A percentile compares a stretch with the other conserved stretches of the same genome.
These are phyloP conservation scores for Saccharomyces kudriavzevii DNA, from an alignment of 805 yeast genomes.

Conservation along the genomic window DNA sequence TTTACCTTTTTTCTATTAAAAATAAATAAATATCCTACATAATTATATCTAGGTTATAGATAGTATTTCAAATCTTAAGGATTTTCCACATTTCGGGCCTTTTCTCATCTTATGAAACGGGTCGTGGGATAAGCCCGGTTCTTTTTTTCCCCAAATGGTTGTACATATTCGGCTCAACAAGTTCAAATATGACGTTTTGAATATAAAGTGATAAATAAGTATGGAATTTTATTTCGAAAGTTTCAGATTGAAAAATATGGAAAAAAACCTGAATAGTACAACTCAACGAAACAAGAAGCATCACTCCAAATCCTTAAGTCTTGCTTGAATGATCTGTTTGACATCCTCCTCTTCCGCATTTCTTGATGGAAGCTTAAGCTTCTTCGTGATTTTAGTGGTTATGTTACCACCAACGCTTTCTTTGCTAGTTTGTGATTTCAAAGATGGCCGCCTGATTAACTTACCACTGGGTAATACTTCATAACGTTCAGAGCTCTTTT, in stretches of 20 bases:
- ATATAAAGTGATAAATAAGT: background rate
- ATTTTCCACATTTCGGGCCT: background rate
- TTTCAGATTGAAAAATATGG: background rate
- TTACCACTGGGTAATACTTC: slow-evolving; percentile 74
- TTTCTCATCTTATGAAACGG: background rate
- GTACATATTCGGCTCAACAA: background rate
- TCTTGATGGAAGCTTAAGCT: slow-evolving; percentile 28
- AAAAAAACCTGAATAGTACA: background rate
- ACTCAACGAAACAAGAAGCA: background rate
- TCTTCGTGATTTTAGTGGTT: slow-evolving; percentile 23
- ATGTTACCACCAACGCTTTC: slow-evolving; percentile 1
- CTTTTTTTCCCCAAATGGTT: background rate
- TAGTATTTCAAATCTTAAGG: background rate
- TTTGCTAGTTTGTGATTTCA: slow-evolving; percentile 6
- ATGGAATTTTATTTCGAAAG: background rate
- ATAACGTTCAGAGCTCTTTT: slow-evolving; percentile 28
- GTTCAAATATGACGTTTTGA: background rate
- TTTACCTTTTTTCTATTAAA: background rate
- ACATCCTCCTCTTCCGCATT: slow-evolving; percentile 36
- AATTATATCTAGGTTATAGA: background rate
- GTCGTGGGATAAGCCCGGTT: background rate
- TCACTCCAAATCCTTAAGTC: slow-evolving; percentile 34
- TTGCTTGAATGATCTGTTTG: slow-evolving; percentile 47
- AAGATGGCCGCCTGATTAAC: slow-evolving; percentile 38
- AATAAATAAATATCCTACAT: background rate